Evolutionary conservation across 1,139 yeast genomes (phyloP).

Genomic region (Suhomyces terraborum): DNA sequence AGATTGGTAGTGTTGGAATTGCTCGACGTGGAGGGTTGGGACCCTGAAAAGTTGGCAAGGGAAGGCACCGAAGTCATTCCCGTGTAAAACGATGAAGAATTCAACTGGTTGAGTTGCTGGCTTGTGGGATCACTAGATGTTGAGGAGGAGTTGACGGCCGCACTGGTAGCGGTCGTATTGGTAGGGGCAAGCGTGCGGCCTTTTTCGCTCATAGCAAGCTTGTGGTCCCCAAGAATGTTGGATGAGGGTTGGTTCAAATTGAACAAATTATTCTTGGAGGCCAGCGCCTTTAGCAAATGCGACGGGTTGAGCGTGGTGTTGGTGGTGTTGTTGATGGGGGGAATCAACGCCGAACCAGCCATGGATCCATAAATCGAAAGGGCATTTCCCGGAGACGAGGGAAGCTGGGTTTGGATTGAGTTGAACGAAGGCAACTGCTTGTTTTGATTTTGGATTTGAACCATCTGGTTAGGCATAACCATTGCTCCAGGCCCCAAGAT

Average conservation of each 20-base stretch:
- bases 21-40: background rate
- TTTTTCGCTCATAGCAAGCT: slow-evolving; percentile 4
- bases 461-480: slow-evolving; percentile 19
- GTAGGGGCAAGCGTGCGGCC: slow-evolving; percentile 3
- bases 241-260: slow-evolving; percentile 6
- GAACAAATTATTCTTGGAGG: slow-evolving; percentile 11
- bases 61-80: slow-evolving; percentile 9
- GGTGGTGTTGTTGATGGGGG: slow-evolving; percentile 12
- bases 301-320: slow-evolving; percentile 17
- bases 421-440: slow-evolving; percentile 43
- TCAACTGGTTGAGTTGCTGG: slow-evolving; percentile 12
- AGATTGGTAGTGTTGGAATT: slow-evolving; percentile 5
- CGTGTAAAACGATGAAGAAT: slow-evolving; percentile 12
- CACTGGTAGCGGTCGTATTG: background rate
- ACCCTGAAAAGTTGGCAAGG: background rate
- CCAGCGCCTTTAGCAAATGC: slow-evolving; percentile 13
- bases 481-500: slow-evolving; percentile 8
- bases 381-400: slow-evolving; percentile 18
- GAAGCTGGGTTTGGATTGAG: slow-evolving; percentile 38
- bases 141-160: background rate
- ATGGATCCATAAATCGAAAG: slow-evolving; percentile 2
- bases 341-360: slow-evolving; percentile 11
- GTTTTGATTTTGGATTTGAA: slow-evolving; percentile 33
- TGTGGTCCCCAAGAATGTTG: slow-evolving; percentile 6
- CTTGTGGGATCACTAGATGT: slow-evolving; percentile 9